Base-by-base conservation (phyloP, 441 rosid species). In the Iberis amara region DNA sequence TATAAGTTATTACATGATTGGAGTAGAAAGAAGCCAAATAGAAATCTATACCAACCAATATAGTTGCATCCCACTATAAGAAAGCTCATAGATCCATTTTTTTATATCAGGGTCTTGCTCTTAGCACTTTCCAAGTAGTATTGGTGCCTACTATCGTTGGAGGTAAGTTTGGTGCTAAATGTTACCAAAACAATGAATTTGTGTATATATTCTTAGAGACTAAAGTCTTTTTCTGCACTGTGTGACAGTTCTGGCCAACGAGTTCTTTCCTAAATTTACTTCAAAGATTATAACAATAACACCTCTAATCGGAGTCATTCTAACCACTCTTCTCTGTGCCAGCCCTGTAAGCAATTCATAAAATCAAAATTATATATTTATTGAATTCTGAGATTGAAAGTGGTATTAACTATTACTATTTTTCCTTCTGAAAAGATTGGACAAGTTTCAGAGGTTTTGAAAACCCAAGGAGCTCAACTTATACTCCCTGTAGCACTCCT, bases 41-140 rank as follows among this genome's bases (percentile, higher is more conserved):
- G 28, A n/a, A n/a, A n/a, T 38, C 11, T 18, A 62, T 46, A 23
- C n/a, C n/a, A n/a, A 21, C 3, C 27, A 46, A 15, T 51, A 43
- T n/a, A 5, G 39, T 37, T 26, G 30, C 4, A 26, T 3, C 30
- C 4, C 0, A 0, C 21, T 8, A 9, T 0, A 26, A 10, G 11
- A 6, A 24, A 64, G 24, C 49, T 59, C 33, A 47, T 46, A 8
- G 6, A 53, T 39, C 13, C 31, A 1, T n/a, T 9, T 35, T 47
- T 49, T 33, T 54, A 58, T 71, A 32, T 59, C 82, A 87, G 96
- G 95, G 96, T 55, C 76, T 87, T 37, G 98, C 96, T 53, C 36
- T 91, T 51, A 91, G 96, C 73, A 91, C 98, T 47, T 91, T 91
- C 55, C 98, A 91, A 80, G 96, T 91, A 46, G 98, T 91, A 64